phyloP scores from a whole-genome alignment of 345 rosid genomes.

The Melaleuca quinquenervia region DNA sequence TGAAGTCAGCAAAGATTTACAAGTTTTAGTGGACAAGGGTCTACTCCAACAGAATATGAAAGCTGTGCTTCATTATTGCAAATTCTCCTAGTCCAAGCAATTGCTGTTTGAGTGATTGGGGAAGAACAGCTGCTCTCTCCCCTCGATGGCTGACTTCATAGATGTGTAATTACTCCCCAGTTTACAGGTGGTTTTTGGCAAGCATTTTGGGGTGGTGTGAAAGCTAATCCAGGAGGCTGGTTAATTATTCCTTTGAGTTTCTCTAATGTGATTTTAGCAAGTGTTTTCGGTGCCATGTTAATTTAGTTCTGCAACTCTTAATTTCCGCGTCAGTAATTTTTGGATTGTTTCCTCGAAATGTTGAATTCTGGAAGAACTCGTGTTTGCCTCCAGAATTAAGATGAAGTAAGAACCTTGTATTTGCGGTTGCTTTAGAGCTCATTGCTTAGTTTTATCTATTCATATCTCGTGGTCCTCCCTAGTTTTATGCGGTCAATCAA shows the following conservation, averaged over 20 bases:
- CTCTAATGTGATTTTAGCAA: background rate
- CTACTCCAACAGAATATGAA: background rate
- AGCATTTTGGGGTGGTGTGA: background rate
- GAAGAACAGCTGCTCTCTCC: background rate
- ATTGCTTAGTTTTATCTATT: background rate
- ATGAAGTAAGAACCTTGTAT: background rate
- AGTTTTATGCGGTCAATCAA: background rate
- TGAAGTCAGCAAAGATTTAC: conserved; percentile 18
- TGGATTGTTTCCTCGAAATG: background rate
- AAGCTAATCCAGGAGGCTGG: background rate
- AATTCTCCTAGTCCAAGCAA: background rate
- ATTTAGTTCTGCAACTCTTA: background rate
- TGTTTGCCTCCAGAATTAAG: background rate
- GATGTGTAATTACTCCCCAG: background rate
- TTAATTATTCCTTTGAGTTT: background rate
- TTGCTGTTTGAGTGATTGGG: background rate
- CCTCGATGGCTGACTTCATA: background rate
- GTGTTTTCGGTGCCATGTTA: background rate
- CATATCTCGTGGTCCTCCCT: background rate
- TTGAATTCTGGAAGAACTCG: background rate
- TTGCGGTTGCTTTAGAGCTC: background rate
- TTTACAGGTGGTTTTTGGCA: background rate
- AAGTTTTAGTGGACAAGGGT: conserved; percentile 11
- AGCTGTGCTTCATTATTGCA: background rate
- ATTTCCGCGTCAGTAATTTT: background rate